These are phyloP conservation scores for Venturia aucupariae DNA, from an alignment of 2,329 filamentous ascomycete species.

Conservation along the genomic window DNA sequence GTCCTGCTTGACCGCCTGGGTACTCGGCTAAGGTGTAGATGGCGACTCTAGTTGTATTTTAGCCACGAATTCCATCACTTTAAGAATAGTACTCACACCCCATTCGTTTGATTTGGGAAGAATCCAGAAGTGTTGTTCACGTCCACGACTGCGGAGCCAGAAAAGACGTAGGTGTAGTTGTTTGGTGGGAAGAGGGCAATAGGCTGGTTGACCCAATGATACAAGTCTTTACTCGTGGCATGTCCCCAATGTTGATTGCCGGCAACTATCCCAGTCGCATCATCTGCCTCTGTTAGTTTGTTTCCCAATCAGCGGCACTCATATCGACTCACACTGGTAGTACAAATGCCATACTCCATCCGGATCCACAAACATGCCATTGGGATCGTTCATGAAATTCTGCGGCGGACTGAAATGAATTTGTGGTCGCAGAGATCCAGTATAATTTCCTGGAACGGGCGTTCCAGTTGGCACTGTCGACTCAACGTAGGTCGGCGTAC, in stretches of 20 bases:
- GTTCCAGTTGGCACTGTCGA: slow-evolving; percentile 25
- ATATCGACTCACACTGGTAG: slow-evolving; percentile 44
- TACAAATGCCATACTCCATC: slow-evolving; percentile 54
- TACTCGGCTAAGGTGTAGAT: slow-evolving; percentile 44
- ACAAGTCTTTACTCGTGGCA: slow-evolving; percentile 52
- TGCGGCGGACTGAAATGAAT: slow-evolving; percentile 47
- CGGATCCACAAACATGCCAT: slow-evolving; percentile 51
- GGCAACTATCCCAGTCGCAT: slow-evolving; percentile 39
- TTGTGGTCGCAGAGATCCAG: slow-evolving; percentile 38
- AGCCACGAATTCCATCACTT: not conserved
- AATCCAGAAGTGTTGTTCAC: slow-evolving; percentile 57
- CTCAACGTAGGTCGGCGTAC: slow-evolving; percentile 18
- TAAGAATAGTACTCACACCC: slow-evolving; percentile 30
- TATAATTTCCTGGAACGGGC: slow-evolving; percentile 32
- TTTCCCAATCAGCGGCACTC: slow-evolving; percentile 16
- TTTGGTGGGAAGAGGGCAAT: slow-evolving; percentile 52
- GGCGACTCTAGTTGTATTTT: slow-evolving; percentile 36
- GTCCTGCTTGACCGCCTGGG: slow-evolving; percentile 28
- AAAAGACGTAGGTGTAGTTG: slow-evolving; percentile 44
- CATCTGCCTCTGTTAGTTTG: slow-evolving; percentile 28
- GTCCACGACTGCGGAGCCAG: slow-evolving; percentile 50
- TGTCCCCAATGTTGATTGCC: slow-evolving; percentile 61
- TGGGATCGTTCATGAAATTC: slow-evolving; percentile 53
- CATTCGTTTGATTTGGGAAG: slow-evolving; percentile 51
- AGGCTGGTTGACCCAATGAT: slow-evolving; percentile 55